Conservation (phyloP, 2,329 filamentous ascomycete species). For the Furcasterigmium sp. region DNA sequence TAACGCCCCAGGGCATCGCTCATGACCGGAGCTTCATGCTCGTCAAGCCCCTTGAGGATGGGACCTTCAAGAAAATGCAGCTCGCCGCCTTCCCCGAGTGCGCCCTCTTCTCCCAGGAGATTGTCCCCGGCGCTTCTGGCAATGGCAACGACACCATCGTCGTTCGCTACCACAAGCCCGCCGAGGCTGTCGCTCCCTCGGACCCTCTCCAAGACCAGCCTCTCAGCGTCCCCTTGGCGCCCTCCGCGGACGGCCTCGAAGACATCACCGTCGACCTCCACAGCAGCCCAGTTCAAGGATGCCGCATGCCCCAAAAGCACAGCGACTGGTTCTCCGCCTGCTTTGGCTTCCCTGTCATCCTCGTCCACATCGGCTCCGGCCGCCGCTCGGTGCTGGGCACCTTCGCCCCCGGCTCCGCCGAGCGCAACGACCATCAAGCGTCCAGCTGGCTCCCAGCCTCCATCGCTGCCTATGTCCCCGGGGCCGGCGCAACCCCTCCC, state of each 20-base stretch:
- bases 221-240: slow-evolving; percentile 53
- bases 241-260: slow-evolving; percentile 38
- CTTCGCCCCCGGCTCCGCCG: slow-evolving; percentile 24
- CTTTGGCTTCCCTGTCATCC: slow-evolving; percentile 55
- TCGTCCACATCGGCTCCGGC: slow-evolving; percentile 61
- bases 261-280: slow-evolving; percentile 53
- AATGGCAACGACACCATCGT: slow-evolving; percentile 23
- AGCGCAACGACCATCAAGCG: not conserved
- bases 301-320: slow-evolving; percentile 56
- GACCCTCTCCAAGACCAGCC: slow-evolving; percentile 27
- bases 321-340: slow-evolving; percentile 63
- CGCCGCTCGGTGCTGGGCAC: slow-evolving; percentile 58
- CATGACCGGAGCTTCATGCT: slow-evolving; percentile 71
- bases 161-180: slow-evolving; percentile 36
- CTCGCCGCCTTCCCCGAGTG: slow-evolving; percentile 53
- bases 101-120: slow-evolving; percentile 57
- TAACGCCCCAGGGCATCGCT: slow-evolving; percentile 57
- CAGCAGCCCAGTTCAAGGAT: slow-evolving; percentile 50
- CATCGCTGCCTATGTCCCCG: slow-evolving; percentile 25
- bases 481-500: slow-evolving; percentile 1
- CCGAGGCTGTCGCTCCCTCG: slow-evolving; percentile 30
- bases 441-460: slow-evolving; percentile 17
- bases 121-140: slow-evolving; percentile 28
- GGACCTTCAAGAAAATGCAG: slow-evolving; percentile 51
- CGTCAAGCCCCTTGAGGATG: slow-evolving; percentile 41